These are phyloP conservation scores for Citrullus amarus DNA, from an alignment of 306 rosid species.

Conservation along the genomic window DNA sequence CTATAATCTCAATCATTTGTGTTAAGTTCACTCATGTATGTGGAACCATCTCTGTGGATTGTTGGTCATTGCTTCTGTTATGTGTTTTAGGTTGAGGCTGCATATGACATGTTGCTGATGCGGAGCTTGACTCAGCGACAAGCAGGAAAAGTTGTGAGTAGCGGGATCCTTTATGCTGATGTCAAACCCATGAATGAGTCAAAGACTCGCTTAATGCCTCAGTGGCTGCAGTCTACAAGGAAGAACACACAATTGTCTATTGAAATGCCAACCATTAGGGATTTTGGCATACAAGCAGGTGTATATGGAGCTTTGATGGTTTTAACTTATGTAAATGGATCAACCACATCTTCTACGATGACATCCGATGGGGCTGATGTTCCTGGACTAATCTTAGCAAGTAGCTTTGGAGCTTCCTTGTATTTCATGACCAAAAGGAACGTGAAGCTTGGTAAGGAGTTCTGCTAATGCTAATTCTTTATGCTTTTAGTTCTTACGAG, in stretches of 20 bases:
- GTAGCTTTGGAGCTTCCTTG: slow-evolving; percentile 97
- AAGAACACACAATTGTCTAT: slow-evolving; percentile 47
- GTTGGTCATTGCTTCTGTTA: background rate
- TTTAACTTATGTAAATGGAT: slow-evolving; percentile 59
- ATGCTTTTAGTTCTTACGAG: background rate
- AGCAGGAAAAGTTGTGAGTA: slow-evolving; percentile 71
- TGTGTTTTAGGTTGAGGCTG: slow-evolving; percentile 69
- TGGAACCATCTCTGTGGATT: background rate
- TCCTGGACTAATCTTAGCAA: slow-evolving; percentile 89
- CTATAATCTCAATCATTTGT: background rate
- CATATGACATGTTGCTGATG: slow-evolving; percentile 93
- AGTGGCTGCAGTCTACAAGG: slow-evolving; percentile 47
- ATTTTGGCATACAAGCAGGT: slow-evolving; percentile 75
- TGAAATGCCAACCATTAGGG: slow-evolving; percentile 61
- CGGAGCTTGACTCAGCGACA: slow-evolving; percentile 73
- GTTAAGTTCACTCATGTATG: background rate
- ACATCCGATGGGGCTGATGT: slow-evolving; percentile 64
- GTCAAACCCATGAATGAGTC: slow-evolving; percentile 27
- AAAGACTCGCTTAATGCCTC: slow-evolving; percentile 47
- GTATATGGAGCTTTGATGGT: slow-evolving; percentile 91
- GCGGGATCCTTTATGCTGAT: slow-evolving; percentile 8
- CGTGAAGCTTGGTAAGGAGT: slow-evolving; percentile 63
- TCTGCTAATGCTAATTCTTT: slow-evolving; percentile 4
- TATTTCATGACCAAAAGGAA: slow-evolving; percentile 89
- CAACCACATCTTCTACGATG: slow-evolving; percentile 29